Conservation (phyloP, 2,329 filamentous ascomycete species). For the Xylariaceae sp. region DNA sequence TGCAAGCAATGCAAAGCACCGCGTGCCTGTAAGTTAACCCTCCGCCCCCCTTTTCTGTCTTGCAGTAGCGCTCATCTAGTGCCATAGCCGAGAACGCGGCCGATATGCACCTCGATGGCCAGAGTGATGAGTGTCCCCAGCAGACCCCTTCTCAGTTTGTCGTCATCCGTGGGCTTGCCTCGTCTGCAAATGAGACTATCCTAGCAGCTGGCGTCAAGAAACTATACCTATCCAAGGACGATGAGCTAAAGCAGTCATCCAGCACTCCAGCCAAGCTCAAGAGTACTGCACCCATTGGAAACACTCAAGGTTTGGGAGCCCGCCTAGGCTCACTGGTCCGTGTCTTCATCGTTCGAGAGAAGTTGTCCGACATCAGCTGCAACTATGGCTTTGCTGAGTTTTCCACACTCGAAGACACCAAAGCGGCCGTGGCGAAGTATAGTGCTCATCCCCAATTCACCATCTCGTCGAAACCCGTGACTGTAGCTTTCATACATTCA, state of each 20-base stretch:
- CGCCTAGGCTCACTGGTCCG: constrained; percentile 70
- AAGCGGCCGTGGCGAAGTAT: constrained; percentile 68
- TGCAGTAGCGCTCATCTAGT: background rate
- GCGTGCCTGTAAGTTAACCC: constrained; percentile 27
- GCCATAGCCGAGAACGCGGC: constrained; percentile 28
- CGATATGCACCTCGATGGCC: constrained; percentile 43
- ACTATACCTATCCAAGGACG: constrained; percentile 59
- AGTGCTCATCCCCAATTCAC: constrained; percentile 71
- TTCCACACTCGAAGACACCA: constrained; percentile 69
- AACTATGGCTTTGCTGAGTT: constrained; percentile 85
- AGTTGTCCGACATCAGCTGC: constrained; percentile 67
- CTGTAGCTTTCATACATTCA: constrained; percentile 73
- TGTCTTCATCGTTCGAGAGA: constrained; percentile 72
- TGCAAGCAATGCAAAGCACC: constrained; percentile 35
- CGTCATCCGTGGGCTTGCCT: constrained; percentile 67
- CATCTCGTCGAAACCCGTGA: constrained; percentile 68
- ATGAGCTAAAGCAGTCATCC: constrained; percentile 43
- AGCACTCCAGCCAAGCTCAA: constrained; percentile 51
- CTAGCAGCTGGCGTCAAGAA: constrained; percentile 70
- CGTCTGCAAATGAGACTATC: constrained; percentile 67
- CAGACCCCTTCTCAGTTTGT: constrained; percentile 69
- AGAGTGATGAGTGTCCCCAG: constrained; percentile 44
- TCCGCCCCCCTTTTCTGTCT: background rate
- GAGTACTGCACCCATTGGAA: constrained; percentile 53
- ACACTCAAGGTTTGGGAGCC: constrained; percentile 62